A percentile compares a stretch with the other conserved stretches of the same genome.
phyloP scores from a whole-genome alignment of 73 alveolate species.

The Uronychia setigera region DNA sequence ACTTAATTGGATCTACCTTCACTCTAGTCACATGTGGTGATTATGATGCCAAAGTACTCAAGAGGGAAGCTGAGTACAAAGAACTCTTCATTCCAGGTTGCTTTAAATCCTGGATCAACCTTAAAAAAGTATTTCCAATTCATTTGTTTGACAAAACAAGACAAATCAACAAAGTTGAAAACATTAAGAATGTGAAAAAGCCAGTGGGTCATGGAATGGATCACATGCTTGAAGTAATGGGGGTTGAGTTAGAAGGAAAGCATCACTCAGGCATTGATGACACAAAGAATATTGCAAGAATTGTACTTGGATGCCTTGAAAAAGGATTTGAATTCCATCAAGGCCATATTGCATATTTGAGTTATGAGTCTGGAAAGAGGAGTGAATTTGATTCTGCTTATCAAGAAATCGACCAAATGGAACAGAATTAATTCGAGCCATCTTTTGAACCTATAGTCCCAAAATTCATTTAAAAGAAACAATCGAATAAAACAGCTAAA shows the following conservation, averaged over 20 bases:
- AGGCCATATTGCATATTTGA: not conserved
- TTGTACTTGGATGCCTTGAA: slow-evolving; percentile 37
- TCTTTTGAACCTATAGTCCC: not conserved
- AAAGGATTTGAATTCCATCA: slow-evolving; percentile 10
- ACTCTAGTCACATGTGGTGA: slow-evolving; percentile 84
- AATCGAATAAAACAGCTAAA: not conserved
- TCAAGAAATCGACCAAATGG: not conserved
- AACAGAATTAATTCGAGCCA: not conserved
- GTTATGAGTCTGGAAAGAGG: slow-evolving; percentile 8
- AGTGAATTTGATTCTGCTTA: not conserved
- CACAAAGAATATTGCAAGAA: slow-evolving; percentile 73
- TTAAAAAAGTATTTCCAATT: slow-evolving; percentile 65
- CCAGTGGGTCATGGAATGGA: slow-evolving; percentile 60
- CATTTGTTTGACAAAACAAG: slow-evolving; percentile 18
- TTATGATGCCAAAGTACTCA: slow-evolving; percentile 70
- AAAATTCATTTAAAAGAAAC: not conserved
- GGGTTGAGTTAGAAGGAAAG: slow-evolving; percentile 64
- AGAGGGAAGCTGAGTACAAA: slow-evolving; percentile 68
- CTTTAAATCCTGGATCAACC: slow-evolving; percentile 68
- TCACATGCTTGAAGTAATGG: slow-evolving; percentile 68
- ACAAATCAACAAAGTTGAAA: not conserved
- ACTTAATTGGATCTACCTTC: slow-evolving; percentile 34
- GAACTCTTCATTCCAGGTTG: slow-evolving; percentile 48
- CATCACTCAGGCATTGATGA: slow-evolving; percentile 91
- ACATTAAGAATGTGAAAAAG: slow-evolving; percentile 15